phyloP scores from a whole-genome alignment of 495 filamentous ascomycete genomes.

The Aspergillus homomorphus region DNA sequence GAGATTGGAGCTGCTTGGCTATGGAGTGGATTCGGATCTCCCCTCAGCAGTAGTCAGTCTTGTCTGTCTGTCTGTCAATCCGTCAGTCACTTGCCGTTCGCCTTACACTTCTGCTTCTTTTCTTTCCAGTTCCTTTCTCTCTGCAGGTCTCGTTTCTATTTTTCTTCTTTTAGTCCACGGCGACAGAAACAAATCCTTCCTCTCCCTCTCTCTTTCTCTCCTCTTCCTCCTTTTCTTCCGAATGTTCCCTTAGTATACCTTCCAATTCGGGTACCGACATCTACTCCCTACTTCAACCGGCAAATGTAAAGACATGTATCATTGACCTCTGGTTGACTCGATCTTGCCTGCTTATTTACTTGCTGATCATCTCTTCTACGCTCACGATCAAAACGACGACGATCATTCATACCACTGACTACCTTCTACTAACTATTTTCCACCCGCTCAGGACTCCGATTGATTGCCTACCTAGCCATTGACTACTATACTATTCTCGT shows the following conservation, averaged over 20 bases:
- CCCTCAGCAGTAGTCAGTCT: slow-evolving; percentile 25
- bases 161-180: not conserved
- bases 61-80: not conserved
- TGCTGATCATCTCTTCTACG: not conserved
- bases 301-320: not conserved
- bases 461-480: not conserved
- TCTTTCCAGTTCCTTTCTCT: not conserved
- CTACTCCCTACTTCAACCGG: not conserved
- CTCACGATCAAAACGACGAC: not conserved
- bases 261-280: not conserved
- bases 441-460: not conserved
- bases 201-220: not conserved
- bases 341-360: not conserved
- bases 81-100: not conserved
- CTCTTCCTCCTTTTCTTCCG: not conserved
- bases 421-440: not conserved
- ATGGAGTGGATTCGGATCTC: slow-evolving; percentile 15
- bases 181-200: not conserved
- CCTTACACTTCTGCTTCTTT: not conserved
- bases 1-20: slow-evolving; percentile 6
- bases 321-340: not conserved
- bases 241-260: not conserved
- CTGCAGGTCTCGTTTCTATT: slow-evolving; percentile 6
- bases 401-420: not conserved
- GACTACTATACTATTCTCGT: not conserved